These are phyloP conservation scores for Epichloe amarillans DNA, from an alignment of 2,329 filamentous ascomycete species.

Conservation along the genomic window DNA sequence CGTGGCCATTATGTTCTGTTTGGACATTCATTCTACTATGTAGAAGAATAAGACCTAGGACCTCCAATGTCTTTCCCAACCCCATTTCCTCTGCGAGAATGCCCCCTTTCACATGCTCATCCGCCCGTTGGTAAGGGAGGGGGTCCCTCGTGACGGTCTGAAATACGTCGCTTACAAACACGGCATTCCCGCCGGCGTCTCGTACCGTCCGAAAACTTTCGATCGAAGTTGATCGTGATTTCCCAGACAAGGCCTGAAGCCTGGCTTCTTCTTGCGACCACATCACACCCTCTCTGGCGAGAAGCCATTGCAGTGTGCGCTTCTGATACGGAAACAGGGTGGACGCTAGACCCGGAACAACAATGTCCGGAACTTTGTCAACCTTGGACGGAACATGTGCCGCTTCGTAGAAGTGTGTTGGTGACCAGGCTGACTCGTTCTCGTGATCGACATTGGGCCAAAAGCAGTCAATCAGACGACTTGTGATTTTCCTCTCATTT, in stretches of 20 bases:
- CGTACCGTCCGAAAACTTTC: slow-evolving; percentile 20
- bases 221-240: slow-evolving; percentile 1
- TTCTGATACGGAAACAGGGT: slow-evolving; percentile 60
- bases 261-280: slow-evolving; percentile 21
- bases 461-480: slow-evolving; percentile 23
- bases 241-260: slow-evolving; percentile 10
- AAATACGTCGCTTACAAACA: slow-evolving; percentile 50
- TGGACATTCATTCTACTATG: slow-evolving; percentile 25
- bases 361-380: slow-evolving; percentile 25
- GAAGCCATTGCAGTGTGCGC: slow-evolving; percentile 55
- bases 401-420: slow-evolving; percentile 54
- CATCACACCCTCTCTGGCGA: slow-evolving; percentile 49
- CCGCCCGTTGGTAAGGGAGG: slow-evolving; percentile 27
- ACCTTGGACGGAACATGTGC: slow-evolving; percentile 46
- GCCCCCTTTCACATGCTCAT: slow-evolving; percentile 39
- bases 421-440: slow-evolving; percentile 22
- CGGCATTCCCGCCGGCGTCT: slow-evolving; percentile 23
- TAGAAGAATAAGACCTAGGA: slow-evolving; percentile 55
- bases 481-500: slow-evolving; percentile 19
- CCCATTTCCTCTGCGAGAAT: slow-evolving; percentile 76
- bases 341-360: slow-evolving; percentile 31
- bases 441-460: slow-evolving; percentile 11
- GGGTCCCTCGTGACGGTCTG: slow-evolving; percentile 41
- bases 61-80: slow-evolving; percentile 66
- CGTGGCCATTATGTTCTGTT: slow-evolving; percentile 10